Conservation (phyloP, 2,329 filamentous ascomycete genomes). For the Xylariaceae sp. region DNA sequence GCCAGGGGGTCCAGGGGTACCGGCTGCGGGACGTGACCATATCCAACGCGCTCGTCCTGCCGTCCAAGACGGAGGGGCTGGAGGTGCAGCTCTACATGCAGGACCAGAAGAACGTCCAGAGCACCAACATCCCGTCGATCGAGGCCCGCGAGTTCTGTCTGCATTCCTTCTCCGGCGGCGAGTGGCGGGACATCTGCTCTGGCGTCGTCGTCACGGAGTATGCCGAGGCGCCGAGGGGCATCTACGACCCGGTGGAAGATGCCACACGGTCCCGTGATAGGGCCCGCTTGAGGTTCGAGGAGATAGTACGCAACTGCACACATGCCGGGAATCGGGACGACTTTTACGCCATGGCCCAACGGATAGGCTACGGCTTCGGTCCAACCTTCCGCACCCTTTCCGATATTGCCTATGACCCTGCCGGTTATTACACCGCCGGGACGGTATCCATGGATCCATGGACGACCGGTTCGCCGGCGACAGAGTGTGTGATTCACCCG, state of each 20-base stretch:
- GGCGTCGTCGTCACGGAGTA: not conserved
- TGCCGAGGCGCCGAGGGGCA: not conserved
- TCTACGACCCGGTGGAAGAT: not conserved
- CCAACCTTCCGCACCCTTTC: not conserved
- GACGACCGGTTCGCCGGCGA: not conserved
- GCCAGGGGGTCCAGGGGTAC: not conserved
- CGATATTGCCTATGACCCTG: not conserved
- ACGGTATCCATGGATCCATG: not conserved
- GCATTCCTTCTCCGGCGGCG: not conserved
- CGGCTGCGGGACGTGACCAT: conserved; percentile 5
- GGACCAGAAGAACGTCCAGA: not conserved
- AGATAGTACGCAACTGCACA: not conserved
- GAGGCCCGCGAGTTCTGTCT: not conserved
- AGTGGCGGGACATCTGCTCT: not conserved
- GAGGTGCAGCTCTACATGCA: conserved; percentile 7
- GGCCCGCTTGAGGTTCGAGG: not conserved
- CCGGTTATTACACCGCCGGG: not conserved
- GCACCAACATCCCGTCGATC: not conserved
- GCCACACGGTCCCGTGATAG: not conserved
- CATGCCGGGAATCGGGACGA: not conserved
- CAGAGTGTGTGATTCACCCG: conserved; percentile 1
- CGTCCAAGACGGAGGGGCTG: conserved; percentile 2
- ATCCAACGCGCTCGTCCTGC: conserved; percentile 4
- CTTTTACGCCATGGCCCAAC: not conserved
- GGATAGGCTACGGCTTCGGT: not conserved